Evolutionary conservation across 2,329 filamentous ascomycete genomes (phyloP), one percentile per base, ranked within the genome.

Genomic region (Pseudocercospora macadamiae): DNA sequence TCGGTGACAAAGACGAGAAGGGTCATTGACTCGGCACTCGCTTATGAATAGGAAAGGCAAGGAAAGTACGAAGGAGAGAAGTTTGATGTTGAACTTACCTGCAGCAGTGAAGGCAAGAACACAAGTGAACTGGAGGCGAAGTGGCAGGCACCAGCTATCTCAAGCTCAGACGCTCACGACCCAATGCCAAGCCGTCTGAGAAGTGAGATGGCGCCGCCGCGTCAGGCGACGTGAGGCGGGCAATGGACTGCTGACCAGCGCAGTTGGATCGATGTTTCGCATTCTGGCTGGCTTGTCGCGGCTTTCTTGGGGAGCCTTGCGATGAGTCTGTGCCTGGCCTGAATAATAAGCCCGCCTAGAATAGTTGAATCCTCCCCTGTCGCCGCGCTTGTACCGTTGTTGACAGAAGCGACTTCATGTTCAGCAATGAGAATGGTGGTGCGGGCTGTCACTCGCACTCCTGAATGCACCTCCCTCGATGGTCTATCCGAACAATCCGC

Each of bases 391-490:
- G n/a, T n/a, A n/a, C n/a, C n/a, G n/a, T n/a, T n/a, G n/a, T n/a
- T n/a, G n/a, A n/a, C n/a, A n/a, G n/a, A n/a, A n/a, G n/a, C n/a
- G n/a, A n/a, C n/a, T n/a, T n/a, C n/a, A n/a, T n/a, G n/a, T n/a
- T 32, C 25, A n/a, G 18, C n/a, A 32, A 49, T 32, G 45, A 49
- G 18, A 32, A 49, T 28, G 25, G 45, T 49, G 7, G 45, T 30
- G 45, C 26, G 45, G 25, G n/a, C 25, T 30, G 18, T 12, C 26
- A 30, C 45, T 49, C 45, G 45, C 45, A 49, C 45, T 32, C 21
- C 45, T 21, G 9, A n/a, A 49, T 49, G 45, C 45, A 25, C 45
- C 45, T 45, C 23, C 45, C 45, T 49, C 45, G 14, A 49, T 49
- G 45, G 25, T 23, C 45, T 21, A 28, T 21, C 36, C 36, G 36